Evolutionary conservation across 345 rosid genomes (phyloP), one percentile per base, ranked within the genome.

Genomic region (Melastoma malabathricum): DNA sequence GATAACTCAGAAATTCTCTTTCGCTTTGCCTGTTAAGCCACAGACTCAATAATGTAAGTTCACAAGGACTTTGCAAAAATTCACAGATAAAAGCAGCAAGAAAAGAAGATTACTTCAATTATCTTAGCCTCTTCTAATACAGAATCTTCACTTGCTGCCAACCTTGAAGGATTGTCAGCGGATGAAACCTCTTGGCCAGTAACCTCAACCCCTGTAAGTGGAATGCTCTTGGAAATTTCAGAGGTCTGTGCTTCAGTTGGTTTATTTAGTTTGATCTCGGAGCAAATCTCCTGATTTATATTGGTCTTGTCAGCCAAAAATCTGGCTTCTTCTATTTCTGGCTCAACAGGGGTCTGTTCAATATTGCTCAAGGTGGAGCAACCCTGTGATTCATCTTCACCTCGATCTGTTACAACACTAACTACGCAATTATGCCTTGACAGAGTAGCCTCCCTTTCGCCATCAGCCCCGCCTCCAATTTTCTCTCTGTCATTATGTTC

Each of bases 1-100:
- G 92, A 89, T 67, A 85, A 78, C 70, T 88, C 94, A 15, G 85
- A 77, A 66, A 88, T 85, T 70, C 96, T 80, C 73, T 79, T 80
- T 51, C 64, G 82, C 69, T 88, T 88, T 45, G 87, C 92, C 99
- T 93, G 89, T 64, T 72, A 57, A 48, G 52, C 38, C 61, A 15
- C 57, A 47, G 44, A 14, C 46, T 61, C 45, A 72, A 34, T 34
- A 29, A 29, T 29, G 9, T 29, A 34, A 34, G 41, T 34, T 34
- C 41, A 34, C 12, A 34, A 55, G 19, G 19, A 52, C 41, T 34
- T 18, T 14, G 45, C 48, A 10, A 39, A 38, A 27, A 38, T 20
- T 3, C 44, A 19, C 41, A 27, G n/a, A 19, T 15, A 25, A 15
- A 41, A 48, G 43, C 5, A 25, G 23, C 48, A 55, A 46, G 43